phyloP scores from a whole-genome alignment of 1,284 basidiomycete genomes.

The Pascua sp. region DNA sequence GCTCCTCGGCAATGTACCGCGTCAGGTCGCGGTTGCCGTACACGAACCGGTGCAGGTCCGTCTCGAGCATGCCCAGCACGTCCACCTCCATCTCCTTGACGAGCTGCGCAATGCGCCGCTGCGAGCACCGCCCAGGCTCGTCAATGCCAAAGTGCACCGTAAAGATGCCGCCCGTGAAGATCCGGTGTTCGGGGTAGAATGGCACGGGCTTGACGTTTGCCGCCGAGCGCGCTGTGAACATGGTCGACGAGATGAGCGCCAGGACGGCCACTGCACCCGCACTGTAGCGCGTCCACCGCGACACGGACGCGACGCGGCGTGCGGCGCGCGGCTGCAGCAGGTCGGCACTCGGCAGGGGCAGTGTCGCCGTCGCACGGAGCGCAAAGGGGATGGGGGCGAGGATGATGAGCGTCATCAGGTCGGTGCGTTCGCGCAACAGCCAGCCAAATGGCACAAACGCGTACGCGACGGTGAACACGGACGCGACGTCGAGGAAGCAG shows the following conservation, averaged over 20 bases:
- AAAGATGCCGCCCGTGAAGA: constrained; percentile 87
- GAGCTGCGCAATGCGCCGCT: constrained; percentile 70
- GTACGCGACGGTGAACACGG: constrained; percentile 83
- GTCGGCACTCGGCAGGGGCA: constrained; percentile 19
- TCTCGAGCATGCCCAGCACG: constrained; percentile 73
- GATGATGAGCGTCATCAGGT: constrained; percentile 53
- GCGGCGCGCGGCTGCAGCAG: constrained; percentile 18
- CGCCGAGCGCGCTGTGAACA: background rate
- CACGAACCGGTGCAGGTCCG: constrained; percentile 75
- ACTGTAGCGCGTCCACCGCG: constrained; percentile 44
- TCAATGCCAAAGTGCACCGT: constrained; percentile 87
- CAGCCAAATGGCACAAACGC: constrained; percentile 85
- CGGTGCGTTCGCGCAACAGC: constrained; percentile 74
- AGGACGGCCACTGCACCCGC: constrained; percentile 15
- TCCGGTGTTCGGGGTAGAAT: constrained; percentile 60
- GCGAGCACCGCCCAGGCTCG: constrained; percentile 76
- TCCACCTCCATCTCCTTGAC: constrained; percentile 78
- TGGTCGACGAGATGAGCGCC: constrained; percentile 8
- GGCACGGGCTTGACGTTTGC: constrained; percentile 50
- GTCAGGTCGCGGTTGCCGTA: constrained; percentile 89
- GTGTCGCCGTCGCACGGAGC: background rate
- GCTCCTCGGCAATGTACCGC: constrained; percentile 68
- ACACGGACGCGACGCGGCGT: constrained; percentile 14
- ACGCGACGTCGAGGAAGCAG: constrained; percentile 64
- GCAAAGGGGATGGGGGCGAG: constrained; percentile 14